Conservation (phyloP, 176 grass and related monocot species). For the Bolboschoenus planiculmis region DNA sequence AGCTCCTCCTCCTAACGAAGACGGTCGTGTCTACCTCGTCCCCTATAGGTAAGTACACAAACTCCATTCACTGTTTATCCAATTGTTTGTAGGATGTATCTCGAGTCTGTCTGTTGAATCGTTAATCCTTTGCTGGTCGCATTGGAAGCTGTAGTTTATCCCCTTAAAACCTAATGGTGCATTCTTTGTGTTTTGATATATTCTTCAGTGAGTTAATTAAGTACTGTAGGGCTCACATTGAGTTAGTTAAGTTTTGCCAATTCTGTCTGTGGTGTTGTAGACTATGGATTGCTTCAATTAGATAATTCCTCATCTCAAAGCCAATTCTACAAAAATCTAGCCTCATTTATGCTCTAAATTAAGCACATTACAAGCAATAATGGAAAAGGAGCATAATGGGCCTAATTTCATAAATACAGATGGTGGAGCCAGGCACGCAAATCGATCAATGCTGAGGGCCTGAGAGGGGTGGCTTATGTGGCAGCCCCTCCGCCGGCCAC, state of each 20-base stretch:
- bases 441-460: conserved; percentile 23
- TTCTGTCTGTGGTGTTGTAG: neutral
- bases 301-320: neutral
- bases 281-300: too few species aligned
- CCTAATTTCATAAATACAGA: conserved; percentile 28
- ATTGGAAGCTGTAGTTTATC: neutral
- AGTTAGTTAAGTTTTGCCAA: neutral
- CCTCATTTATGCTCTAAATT: neutral
- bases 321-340: neutral
- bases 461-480: conserved; percentile 42
- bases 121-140: neutral
- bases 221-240: neutral
- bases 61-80: neutral
- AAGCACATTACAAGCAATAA: neutral
- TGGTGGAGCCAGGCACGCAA: conserved; percentile 69
- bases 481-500: neutral
- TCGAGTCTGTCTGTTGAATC: neutral
- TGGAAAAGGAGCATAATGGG: neutral
- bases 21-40: conserved; percentile 67
- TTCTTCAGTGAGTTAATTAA: neutral
- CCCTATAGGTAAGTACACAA: conserved; percentile 35
- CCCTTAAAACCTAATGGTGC: neutral
- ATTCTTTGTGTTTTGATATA: too few species aligned
- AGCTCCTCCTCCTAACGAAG: neutral
- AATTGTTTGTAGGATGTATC: neutral